Base-by-base conservation (phyloP, 257 asterid genomes). In the Gynochthodes officinalis region DNA sequence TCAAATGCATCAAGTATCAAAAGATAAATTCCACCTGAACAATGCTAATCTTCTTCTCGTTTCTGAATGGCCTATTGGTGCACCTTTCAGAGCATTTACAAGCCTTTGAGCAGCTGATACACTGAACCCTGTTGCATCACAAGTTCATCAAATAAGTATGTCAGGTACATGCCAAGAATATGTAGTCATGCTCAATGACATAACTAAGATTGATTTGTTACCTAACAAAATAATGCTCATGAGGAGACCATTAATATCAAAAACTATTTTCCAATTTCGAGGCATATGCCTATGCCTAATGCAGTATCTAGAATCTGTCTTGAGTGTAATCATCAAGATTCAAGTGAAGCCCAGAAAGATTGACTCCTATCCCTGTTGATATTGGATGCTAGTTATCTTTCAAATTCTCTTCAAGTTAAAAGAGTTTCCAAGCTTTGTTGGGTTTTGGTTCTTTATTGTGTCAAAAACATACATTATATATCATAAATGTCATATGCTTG, bases 21-120 rank as follows among this genome's bases (percentile, higher is more conserved):
- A 32, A 53, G 13, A 40, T n/a, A 53, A 42, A 23, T n/a, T 50
- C 33, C 87, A 89, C 98, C 97, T 91, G 86, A 72, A 89, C 97
- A 74, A 88, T 77, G 72, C 87, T 82, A 49, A 94, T 84, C 78
- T 74, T 91, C 80, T 84, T 93, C 73, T 82, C 87, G 79, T 88
- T 89, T 83, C 85, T 87, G 72, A 94, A 94, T 55, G 97, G 97
- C 71, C 97, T 84, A 82, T 94, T 94, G 75, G 82, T 59, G 79
- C 97, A 91, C 67, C 72, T 77, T 74, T 77, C 91, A 60, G 96
- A 88, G 87, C 98, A 94, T 72, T 40, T 87, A 46, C 98, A 94
- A 75, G 91, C 89, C 86, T 88, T 94, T 43, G 97, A 89, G 87
- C 98, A 94, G 88, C 98, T 94, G 69, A 94, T 87, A 80, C 87